Evolutionary conservation across 768 basidiomycete genomes (phyloP).

Genomic region (Stropharia rugosoannulata): DNA sequence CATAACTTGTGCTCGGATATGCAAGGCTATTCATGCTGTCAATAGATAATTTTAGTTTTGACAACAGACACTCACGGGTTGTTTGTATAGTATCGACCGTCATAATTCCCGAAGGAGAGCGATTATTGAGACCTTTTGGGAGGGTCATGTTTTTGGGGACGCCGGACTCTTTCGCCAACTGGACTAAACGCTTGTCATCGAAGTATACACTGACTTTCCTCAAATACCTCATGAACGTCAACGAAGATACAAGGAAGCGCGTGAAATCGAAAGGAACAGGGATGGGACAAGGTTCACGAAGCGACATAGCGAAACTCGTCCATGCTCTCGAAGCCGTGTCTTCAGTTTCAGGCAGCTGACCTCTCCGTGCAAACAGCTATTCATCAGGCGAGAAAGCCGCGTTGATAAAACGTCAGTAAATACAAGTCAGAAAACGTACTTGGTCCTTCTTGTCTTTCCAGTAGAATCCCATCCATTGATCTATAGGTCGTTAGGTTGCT

Average conservation of each 20-base stretch:
- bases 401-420: background rate
- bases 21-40: conserved; percentile 47
- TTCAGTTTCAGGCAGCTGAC: conserved; percentile 47
- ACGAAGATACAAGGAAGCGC: conserved; percentile 85
- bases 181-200: conserved; percentile 71
- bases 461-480: conserved; percentile 93
- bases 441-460: conserved; percentile 95
- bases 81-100: conserved; percentile 60
- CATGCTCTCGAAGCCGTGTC: conserved; percentile 43
- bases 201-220: conserved; percentile 78
- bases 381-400: conserved; percentile 6
- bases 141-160: conserved; percentile 48
- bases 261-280: conserved; percentile 85
- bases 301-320: conserved; percentile 89
- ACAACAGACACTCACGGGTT: conserved; percentile 45
- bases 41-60: conserved; percentile 3
- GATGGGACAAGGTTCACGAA: conserved; percentile 79
- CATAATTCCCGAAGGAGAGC: conserved; percentile 66
- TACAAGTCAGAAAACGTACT: conserved; percentile 30
- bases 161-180: conserved; percentile 62
- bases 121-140: conserved; percentile 53
- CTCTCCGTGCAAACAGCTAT: conserved; percentile 82
- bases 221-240: conserved; percentile 90
- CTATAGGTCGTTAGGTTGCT: conserved; percentile 31
- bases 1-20: conserved; percentile 82